Conservation (phyloP, 2,329 filamentous ascomycete genomes). For the Botrytis tulipae region DNA sequence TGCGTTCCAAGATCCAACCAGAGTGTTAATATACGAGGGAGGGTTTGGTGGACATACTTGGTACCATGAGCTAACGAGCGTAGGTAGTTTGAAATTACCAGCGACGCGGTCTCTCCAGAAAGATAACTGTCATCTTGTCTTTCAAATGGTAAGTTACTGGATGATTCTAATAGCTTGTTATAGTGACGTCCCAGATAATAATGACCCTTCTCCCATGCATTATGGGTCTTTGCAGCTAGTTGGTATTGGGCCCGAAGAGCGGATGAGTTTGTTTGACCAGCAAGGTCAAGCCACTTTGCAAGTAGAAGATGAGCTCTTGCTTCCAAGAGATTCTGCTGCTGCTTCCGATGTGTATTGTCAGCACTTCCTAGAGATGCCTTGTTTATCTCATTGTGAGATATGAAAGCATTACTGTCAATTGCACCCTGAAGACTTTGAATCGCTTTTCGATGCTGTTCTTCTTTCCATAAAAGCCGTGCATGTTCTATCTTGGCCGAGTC, state of each 20-base stretch:
- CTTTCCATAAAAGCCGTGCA: slow-evolving; percentile 87
- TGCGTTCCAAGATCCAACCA: slow-evolving; percentile 90
- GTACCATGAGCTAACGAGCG: slow-evolving; percentile 83
- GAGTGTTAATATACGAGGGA: slow-evolving; percentile 86
- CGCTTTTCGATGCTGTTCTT: slow-evolving; percentile 89
- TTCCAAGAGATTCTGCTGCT: slow-evolving; percentile 59
- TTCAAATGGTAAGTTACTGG: slow-evolving; percentile 71
- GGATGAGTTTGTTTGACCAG: slow-evolving; percentile 86
- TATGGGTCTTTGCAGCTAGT: slow-evolving; percentile 67
- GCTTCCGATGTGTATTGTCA: slow-evolving; percentile 24
- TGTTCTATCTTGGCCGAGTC: slow-evolving; percentile 91
- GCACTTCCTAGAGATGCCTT: slow-evolving; percentile 28
- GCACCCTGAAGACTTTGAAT: slow-evolving; percentile 88
- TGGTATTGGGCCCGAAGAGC: slow-evolving; percentile 81
- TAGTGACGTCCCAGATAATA: slow-evolving; percentile 97
- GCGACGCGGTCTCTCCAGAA: slow-evolving; percentile 78
- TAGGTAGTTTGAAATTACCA: slow-evolving; percentile 92
- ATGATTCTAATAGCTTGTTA: slow-evolving; percentile 90
- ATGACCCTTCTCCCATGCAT: slow-evolving; percentile 91
- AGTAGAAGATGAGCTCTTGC: slow-evolving; percentile 81
- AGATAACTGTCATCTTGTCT: slow-evolving; percentile 77
- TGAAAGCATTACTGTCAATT: slow-evolving; percentile 78
- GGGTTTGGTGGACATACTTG: slow-evolving; percentile 93
- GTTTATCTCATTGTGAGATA: slow-evolving; percentile 39
- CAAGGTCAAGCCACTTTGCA: slow-evolving; percentile 93